Evolutionary conservation across 345 rosid species (phyloP).

Genomic region (Gossypium longicalyx): DNA sequence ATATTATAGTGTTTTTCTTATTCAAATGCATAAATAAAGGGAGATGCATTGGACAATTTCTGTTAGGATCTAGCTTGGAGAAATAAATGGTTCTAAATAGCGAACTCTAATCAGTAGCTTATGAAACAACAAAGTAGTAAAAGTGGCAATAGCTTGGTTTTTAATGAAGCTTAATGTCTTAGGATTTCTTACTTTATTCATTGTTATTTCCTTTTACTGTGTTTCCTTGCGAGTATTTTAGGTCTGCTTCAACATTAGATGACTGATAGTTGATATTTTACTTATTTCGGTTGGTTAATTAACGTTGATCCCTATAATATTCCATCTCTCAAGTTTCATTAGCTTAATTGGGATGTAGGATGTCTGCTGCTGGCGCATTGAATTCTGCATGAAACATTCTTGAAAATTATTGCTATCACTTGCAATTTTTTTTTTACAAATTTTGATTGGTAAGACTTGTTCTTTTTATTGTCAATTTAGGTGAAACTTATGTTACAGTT

Average conservation of each 20-base stretch:
- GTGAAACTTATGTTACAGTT: not conserved
- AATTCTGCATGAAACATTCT: not conserved
- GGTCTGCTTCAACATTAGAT: not conserved
- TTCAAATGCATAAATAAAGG: not conserved
- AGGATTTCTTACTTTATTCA: not conserved
- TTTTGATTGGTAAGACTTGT: conserved; percentile 2
- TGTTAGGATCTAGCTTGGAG: not conserved
- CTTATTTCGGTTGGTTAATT: not conserved
- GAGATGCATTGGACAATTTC: not conserved
- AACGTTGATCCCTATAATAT: not conserved
- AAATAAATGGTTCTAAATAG: not conserved
- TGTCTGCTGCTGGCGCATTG: not conserved
- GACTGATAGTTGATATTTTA: not conserved
- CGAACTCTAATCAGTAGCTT: not conserved
- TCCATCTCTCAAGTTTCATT: not conserved
- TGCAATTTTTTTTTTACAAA: not conserved
- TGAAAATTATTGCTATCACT: not conserved
- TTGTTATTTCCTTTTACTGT: not conserved
- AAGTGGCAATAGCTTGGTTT: not conserved
- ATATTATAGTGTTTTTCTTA: not conserved
- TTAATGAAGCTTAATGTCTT: not conserved
- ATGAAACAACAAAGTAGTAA: not conserved
- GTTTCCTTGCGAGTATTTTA: not conserved
- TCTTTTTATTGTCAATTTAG: not conserved
- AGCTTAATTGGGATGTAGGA: not conserved